Conservation (phyloP, 2,329 filamentous ascomycete genomes). For the Amylocarpus encephaloides region DNA sequence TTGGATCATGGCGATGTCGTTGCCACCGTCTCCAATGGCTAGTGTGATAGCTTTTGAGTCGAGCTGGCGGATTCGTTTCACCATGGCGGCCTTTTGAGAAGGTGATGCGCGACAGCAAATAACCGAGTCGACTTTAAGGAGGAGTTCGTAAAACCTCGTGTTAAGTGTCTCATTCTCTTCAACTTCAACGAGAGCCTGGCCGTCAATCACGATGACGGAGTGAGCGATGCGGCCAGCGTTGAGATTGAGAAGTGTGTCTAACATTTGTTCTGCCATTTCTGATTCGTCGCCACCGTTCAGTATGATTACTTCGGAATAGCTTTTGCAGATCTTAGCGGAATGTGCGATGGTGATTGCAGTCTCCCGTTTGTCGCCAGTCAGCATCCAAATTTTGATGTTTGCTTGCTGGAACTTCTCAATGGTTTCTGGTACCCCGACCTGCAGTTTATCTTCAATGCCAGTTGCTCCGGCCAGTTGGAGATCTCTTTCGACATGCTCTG, state of each 20-base stretch:
- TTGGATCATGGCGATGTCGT: constrained; percentile 92
- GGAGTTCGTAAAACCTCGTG: constrained; percentile 66
- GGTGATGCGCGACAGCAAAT: constrained; percentile 92
- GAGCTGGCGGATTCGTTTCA: constrained; percentile 67
- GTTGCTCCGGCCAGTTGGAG: constrained; percentile 84
- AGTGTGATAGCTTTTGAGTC: constrained; percentile 70
- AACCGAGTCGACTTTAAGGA: constrained; percentile 73
- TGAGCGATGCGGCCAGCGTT: constrained; percentile 61
- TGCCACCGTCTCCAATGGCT: constrained; percentile 86
- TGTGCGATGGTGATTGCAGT: constrained; percentile 90
- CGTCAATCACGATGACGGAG: constrained; percentile 77
- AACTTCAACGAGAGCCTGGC: constrained; percentile 66
- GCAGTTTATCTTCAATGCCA: constrained; percentile 89
- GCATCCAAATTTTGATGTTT: constrained; percentile 74
- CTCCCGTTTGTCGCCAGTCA: constrained; percentile 88
- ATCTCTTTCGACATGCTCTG: constrained; percentile 71
- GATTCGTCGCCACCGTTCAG: constrained; percentile 38
- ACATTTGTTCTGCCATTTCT: constrained; percentile 42
- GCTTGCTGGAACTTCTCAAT: constrained; percentile 9
- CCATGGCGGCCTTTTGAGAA: constrained; percentile 78
- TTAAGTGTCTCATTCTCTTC: constrained; percentile 54
- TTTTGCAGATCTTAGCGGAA: constrained; percentile 68
- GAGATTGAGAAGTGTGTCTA: constrained; percentile 54
- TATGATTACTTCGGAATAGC: constrained; percentile 70
- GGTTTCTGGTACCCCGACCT: constrained; percentile 58